phyloP scores from a whole-genome alignment of 495 filamentous ascomycete species.

The Poronia punctata region DNA sequence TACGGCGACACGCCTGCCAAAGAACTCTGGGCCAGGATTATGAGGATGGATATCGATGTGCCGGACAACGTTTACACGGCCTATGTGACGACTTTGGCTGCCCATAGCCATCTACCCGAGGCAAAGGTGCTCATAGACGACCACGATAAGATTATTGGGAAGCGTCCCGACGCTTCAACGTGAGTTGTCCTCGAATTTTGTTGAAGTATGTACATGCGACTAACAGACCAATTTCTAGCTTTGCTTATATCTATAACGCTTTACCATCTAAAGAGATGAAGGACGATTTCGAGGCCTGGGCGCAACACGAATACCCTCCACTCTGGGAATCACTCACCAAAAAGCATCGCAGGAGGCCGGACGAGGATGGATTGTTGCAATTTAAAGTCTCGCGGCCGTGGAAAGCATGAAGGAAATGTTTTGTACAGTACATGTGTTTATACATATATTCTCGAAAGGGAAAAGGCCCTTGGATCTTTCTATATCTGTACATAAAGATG shows the following conservation, averaged over 20 bases:
- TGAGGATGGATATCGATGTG: conserved; percentile 67
- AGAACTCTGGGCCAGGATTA: conserved; percentile 68
- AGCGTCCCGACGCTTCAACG: conserved; percentile 58
- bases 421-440: conserved; percentile 26
- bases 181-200: conserved; percentile 43
- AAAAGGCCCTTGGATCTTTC: conserved; percentile 15
- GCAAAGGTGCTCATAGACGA: conserved; percentile 55
- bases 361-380: conserved; percentile 29
- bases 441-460: too few relatives aligned
- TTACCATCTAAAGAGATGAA: conserved; percentile 53
- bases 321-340: conserved; percentile 58
- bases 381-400: conserved; percentile 38
- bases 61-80: conserved; percentile 61
- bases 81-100: conserved; percentile 69
- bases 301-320: conserved; percentile 54
- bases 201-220: conserved; percentile 7
- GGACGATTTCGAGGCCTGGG: conserved; percentile 65
- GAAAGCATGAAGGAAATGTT: conserved; percentile 35
- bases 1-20: conserved; percentile 59
- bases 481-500: conserved; percentile 21
- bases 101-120: conserved; percentile 58
- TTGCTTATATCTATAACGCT: conserved; percentile 69
- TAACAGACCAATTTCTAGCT: conserved; percentile 31
- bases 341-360: conserved; percentile 29
- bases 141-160: conserved; percentile 57